Evolutionary conservation across 129 eudicot species (phyloP).

Genomic region (Artemisia tridentata): DNA sequence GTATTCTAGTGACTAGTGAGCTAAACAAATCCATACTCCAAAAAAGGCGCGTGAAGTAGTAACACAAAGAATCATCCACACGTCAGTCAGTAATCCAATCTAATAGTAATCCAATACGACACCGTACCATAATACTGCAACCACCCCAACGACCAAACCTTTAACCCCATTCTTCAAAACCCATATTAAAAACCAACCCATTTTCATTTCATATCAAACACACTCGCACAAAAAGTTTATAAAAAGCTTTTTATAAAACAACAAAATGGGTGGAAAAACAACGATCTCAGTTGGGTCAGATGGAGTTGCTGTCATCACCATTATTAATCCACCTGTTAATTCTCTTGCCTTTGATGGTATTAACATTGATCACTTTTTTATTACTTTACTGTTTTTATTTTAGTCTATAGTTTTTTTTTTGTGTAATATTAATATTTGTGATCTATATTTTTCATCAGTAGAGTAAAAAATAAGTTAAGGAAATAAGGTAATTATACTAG

Average conservation of each 20-base stretch:
- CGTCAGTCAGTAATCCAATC: neutral
- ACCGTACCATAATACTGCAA: neutral
- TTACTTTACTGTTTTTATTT: neutral
- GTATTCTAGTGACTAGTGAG: no score
- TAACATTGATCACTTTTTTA: neutral
- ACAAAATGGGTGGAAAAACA: slow-evolving; percentile 54
- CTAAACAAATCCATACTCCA: no score
- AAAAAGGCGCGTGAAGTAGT: neutral
- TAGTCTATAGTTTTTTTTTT: neutral
- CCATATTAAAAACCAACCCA: neutral
- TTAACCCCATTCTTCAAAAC: neutral
- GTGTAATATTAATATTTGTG: neutral
- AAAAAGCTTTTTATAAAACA: no score
- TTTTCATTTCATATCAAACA: neutral
- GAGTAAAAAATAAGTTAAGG: no score
- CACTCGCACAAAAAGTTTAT: neutral
- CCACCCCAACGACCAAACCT: slow-evolving; percentile 16
- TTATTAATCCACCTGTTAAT: slow-evolving; percentile 94
- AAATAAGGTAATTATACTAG: no score
- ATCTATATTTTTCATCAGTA: no score
- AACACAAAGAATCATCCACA: neutral
- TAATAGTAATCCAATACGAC: slow-evolving; percentile 7
- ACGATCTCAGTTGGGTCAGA: slow-evolving; percentile 86
- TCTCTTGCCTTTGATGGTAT: slow-evolving; percentile 91
- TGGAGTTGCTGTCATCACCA: slow-evolving; percentile 92